Base-by-base conservation (phyloP, 2,329 filamentous ascomycete genomes). In the Calonectria henricotiae region DNA sequence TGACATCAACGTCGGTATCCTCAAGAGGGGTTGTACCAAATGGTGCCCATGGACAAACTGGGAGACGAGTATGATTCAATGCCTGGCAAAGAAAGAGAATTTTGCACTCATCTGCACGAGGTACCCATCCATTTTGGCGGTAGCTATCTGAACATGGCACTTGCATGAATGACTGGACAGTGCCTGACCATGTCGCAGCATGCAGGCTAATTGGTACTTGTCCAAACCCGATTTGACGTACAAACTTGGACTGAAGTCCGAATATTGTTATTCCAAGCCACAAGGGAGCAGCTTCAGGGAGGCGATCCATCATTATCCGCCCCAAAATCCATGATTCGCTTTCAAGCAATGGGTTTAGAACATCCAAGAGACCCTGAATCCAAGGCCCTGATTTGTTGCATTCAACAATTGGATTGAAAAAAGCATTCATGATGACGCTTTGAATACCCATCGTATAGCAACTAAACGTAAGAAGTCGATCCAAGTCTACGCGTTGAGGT, bases 321-420 rank as follows among this genome's bases (percentile, higher is more conserved):
- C 35, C 47, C 12, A 67, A 8, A 37, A 67, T 27, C 51, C 64
- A 66, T 47, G 64, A 30, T n/a, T 61, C 35, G 27, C 20, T 66
- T 7, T 3, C 12, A 6, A 43, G 17, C 20, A 66, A 49, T 23
- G 64, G 32, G 15, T 20, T 27, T 3, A n/a, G 4, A 13, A 61
- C 35, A 17, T 66, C 20, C 30, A 60, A 66, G 5, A 32, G 32
- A 7, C 30, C 64, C 23, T 61, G 54, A 4, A 66, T 20, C 51
- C 51, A 66, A 17, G 51, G 27, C 7, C 64, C 54, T 11, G 15
- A 30, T 39, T 41, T 66, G 15, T 66, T 66, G 54, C 51, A 66
- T 39, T 49, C 32, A 9, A 66, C 30, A 13, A 9, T 30, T 5
- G 43, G 20, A 30, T 61, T 41, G 23, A 30, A 61, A 32, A 67